Evolutionary conservation across 352 stramenopile species (phyloP), one percentile per base, ranked within the genome.

Genomic region (Phytopythium helicoides): DNA sequence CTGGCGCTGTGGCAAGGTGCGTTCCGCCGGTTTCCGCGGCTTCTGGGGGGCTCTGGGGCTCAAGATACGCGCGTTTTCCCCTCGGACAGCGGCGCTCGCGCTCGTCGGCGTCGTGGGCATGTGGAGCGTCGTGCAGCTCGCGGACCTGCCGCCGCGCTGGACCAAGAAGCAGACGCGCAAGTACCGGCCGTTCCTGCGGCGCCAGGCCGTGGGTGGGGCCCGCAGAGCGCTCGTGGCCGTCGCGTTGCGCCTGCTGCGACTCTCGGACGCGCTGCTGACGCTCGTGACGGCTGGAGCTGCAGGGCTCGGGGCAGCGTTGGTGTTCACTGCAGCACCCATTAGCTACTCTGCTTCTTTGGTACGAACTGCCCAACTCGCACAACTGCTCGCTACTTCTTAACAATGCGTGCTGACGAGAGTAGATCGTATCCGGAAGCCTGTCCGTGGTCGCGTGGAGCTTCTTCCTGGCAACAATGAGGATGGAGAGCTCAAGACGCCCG

Each of bases 321-420:
- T 50, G 7, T 26, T 31, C 8, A 31, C 15, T 2, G 18, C 23
- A 2, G 44, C 25, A 5, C 15, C 26, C 44, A 3, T 31, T 16
- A 50, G 44, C 44, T 50, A 38, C 44, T 50, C 44, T 2, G 44
- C 44, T 16, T 50, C 44, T 35, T 25, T 50, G 44, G 44, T 50
- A 21, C 16, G 3, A 3, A 25, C 16, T 3, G n/a, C 8, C 11
- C 1, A n/a, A n/a, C n/a, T n/a, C n/a, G n/a, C n/a, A n/a, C 15
- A 8, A 1, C 6, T 6, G 31, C 6, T 23, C 21, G 16, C 16
- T 16, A 9, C 6, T 23, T 25, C 39, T 18, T 9, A 25, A 4
- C 15, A 12, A 3, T 26, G 18, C 11, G n/a, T 33, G n/a, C 28
- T 28, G 3, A 23, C 26, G 10, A 7, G 26, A 8, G 1, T 19